Conservation (phyloP, 305 asterid species). For the Coffea humblotiana region DNA sequence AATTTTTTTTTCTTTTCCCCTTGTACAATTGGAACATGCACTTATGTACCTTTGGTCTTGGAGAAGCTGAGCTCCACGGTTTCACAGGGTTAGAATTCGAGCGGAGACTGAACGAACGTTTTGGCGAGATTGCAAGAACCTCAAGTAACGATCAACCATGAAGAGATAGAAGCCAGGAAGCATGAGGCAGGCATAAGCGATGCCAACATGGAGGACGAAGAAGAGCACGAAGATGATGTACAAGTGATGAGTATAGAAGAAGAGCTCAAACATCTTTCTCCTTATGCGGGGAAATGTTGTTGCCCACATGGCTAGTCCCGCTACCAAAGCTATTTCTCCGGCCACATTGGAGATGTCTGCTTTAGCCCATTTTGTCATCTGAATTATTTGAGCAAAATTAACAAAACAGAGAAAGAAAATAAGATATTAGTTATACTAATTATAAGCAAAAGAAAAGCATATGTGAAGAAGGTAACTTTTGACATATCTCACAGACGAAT, state of each 20-base stretch:
- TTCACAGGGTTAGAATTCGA: constrained; percentile 52
- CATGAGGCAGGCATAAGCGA: constrained; percentile 53
- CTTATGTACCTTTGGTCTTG: constrained; percentile 52
- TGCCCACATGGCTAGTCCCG: constrained; percentile 69
- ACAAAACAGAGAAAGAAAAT: neutral
- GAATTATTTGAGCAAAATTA: constrained; percentile 1
- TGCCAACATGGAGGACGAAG: constrained; percentile 76
- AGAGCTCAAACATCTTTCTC: constrained; percentile 73
- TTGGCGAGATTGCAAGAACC: constrained; percentile 73
- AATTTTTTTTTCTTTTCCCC: too few species aligned
- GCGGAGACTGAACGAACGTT: constrained; percentile 60
- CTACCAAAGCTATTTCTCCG: constrained; percentile 63
- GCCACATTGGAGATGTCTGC: constrained; percentile 63
- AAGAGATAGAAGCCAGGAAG: constrained; percentile 92
- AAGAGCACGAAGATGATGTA: constrained; percentile 63
- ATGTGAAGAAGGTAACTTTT: neutral
- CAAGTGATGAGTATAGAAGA: constrained; percentile 73
- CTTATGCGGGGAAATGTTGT: constrained; percentile 62
- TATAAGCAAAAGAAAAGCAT: neutral
- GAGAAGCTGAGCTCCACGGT: constrained; percentile 75
- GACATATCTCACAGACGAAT: neutral
- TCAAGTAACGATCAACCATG: constrained; percentile 59
- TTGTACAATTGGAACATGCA: too few species aligned
- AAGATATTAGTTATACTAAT: too few species aligned
- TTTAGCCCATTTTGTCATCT: constrained; percentile 76